phyloP scores from a whole-genome alignment of 164 flowering plant genomes.

The Vitis rotundifolia region DNA sequence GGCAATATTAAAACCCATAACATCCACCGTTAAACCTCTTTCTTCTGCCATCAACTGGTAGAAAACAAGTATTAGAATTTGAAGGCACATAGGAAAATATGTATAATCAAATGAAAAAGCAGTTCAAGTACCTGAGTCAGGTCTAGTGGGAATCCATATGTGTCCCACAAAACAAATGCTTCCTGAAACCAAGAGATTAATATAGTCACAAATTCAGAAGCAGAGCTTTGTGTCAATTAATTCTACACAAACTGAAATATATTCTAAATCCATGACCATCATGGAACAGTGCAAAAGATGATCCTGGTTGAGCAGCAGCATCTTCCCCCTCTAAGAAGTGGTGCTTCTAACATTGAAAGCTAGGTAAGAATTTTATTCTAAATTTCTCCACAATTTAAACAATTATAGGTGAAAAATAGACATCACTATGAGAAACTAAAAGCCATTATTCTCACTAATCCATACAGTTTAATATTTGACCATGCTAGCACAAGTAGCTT shows the following conservation, averaged over 20 bases:
- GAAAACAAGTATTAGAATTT: background rate
- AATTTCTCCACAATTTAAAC: too few species aligned
- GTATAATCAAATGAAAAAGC: background rate
- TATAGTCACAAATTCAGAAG: background rate
- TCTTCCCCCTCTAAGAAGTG: too few species aligned
- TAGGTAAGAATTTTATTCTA: too few species aligned
- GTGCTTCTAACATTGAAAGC: too few species aligned
- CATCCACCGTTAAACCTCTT: slow-evolving; percentile 77
- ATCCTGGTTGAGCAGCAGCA: too few species aligned
- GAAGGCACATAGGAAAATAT: background rate
- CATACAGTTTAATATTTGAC: background rate
- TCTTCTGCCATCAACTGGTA: slow-evolving; percentile 97
- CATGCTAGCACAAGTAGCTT: too few species aligned
- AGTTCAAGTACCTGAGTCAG: slow-evolving; percentile 74
- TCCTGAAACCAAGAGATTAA: slow-evolving; percentile 60
- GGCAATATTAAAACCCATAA: slow-evolving; percentile 68
- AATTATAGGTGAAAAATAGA: too few species aligned
- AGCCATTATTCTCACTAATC: background rate
- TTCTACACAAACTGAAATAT: background rate
- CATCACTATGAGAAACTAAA: background rate
- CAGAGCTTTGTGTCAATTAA: background rate
- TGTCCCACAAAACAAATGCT: slow-evolving; percentile 98
- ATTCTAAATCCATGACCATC: background rate
- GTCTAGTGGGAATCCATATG: slow-evolving; percentile 97
- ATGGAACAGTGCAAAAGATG: background rate